Percentiles rank a stretch among this genome's conserved stretches.
Evolutionary conservation across 129 eudicot genomes (phyloP).

Genomic region (Logfia minima): DNA sequence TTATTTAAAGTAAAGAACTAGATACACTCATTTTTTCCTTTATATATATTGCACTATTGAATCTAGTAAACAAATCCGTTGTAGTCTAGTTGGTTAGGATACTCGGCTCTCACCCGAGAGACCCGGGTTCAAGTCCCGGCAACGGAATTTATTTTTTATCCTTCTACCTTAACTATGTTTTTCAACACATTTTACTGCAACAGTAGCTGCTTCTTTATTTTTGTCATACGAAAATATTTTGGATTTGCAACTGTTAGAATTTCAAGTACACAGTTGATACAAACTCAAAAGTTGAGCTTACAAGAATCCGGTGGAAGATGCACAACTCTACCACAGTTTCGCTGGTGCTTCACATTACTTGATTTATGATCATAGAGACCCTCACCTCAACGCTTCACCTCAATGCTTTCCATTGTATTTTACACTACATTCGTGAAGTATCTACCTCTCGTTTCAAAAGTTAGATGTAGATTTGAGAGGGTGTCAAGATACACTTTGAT

Average conservation of each 20-base stretch:
- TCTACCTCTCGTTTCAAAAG: not conserved
- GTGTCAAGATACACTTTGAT: too few species aligned
- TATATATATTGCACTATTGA: not conserved
- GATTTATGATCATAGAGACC: too few species aligned
- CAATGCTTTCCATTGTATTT: not conserved
- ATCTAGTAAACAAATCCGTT: conserved; percentile 43
- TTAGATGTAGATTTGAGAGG: too few species aligned
- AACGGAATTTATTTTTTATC: conserved; percentile 56
- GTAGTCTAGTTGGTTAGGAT: conserved; percentile 99
- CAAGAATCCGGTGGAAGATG: too few species aligned
- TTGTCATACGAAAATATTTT: not conserved
- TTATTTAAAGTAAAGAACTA: too few species aligned
- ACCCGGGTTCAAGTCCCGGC: conserved; percentile 99
- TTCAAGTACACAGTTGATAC: not conserved
- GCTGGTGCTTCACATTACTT: not conserved
- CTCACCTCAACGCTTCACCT: not conserved
- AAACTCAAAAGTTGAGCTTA: not conserved
- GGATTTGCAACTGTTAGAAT: not conserved
- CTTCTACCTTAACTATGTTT: not conserved
- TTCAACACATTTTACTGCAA: not conserved
- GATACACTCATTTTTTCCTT: not conserved
- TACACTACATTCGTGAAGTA: too few species aligned
- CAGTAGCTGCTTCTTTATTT: not conserved
- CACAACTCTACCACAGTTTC: too few species aligned
- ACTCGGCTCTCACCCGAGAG: conserved; percentile 99